Conservation (phyloP, 176 grass and related monocot genomes). For the Poa annua region DNA sequence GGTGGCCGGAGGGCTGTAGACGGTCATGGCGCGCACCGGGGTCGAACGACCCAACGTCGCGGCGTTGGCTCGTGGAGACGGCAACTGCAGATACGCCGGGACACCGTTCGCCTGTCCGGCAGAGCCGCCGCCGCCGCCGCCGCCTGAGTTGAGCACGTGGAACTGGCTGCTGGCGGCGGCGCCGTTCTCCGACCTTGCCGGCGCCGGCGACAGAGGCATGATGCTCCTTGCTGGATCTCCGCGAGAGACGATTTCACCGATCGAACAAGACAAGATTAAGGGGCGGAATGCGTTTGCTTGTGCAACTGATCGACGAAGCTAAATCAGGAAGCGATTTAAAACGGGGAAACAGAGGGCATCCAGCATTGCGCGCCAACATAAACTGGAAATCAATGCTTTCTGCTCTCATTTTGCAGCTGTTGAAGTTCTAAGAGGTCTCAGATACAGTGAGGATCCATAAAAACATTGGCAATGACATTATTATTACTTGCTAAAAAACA, state of each 20-base stretch:
- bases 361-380: neutral
- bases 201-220: slow-evolving; percentile 30
- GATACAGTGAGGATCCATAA: neutral
- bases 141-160: slow-evolving; percentile 48
- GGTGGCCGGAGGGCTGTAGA: slow-evolving; percentile 18
- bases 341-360: neutral
- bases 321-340: slow-evolving; percentile 35
- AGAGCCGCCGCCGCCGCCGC: slow-evolving; percentile 22
- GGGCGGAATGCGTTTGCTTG: neutral
- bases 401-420: neutral
- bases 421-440: neutral
- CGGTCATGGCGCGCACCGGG: neutral
- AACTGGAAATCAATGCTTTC: slow-evolving; percentile 1
- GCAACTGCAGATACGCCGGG: neutral
- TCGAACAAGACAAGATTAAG: neutral
- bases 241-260: neutral
- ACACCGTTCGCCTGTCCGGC: neutral
- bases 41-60: slow-evolving; percentile 25
- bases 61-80: slow-evolving; percentile 24
- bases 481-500: too few relatives aligned
- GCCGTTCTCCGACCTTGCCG: neutral
- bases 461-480: too few relatives aligned
- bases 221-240: neutral
- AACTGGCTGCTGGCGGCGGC: slow-evolving; percentile 25
- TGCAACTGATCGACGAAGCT: neutral